Evolutionary conservation across 495 filamentous ascomycete species (phyloP).

Genomic region (Penicillium taxi): DNA sequence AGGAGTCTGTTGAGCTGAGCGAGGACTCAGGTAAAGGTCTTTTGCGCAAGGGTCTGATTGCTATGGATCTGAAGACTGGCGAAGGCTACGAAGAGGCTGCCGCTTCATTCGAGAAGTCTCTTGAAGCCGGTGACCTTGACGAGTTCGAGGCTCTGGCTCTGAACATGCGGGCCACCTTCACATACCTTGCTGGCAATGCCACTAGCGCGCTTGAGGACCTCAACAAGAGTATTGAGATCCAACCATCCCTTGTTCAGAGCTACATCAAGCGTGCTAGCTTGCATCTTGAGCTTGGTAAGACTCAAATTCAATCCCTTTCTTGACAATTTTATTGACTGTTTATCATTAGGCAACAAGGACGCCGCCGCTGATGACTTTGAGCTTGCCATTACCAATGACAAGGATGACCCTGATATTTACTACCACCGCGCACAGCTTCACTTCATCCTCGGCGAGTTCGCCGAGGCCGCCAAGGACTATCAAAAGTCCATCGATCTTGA

Average conservation of each 20-base stretch:
- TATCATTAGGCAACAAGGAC: conserved; percentile 64
- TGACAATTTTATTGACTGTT: conserved; percentile 11
- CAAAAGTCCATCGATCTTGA: conserved; percentile 98
- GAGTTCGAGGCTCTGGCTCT: conserved; percentile 84
- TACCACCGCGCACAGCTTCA: conserved; percentile 98
- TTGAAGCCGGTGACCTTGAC: conserved; percentile 68
- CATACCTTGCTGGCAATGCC: conserved; percentile 84
- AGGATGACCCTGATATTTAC: conserved; percentile 92
- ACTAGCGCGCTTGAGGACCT: conserved; percentile 72
- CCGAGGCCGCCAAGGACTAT: conserved; percentile 93
- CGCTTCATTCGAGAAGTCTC: conserved; percentile 73
- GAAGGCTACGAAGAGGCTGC: conserved; percentile 86
- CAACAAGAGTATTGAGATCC: conserved; percentile 82
- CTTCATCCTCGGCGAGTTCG: conserved; percentile 92
- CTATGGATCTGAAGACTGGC: conserved; percentile 74
- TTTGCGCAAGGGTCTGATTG: conserved; percentile 69
- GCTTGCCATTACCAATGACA: conserved; percentile 74
- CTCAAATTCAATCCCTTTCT: neutral
- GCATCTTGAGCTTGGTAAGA: conserved; percentile 86
- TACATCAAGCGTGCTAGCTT: conserved; percentile 99
- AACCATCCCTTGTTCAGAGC: conserved; percentile 83
- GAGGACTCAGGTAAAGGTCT: conserved; percentile 79
- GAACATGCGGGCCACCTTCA: conserved; percentile 96
- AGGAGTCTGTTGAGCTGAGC: conserved; percentile 63
- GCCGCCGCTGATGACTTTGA: conserved; percentile 83